Evolutionary conservation across 1,139 yeast species (phyloP).

Genomic region (Protomyces inouyei): DNA sequence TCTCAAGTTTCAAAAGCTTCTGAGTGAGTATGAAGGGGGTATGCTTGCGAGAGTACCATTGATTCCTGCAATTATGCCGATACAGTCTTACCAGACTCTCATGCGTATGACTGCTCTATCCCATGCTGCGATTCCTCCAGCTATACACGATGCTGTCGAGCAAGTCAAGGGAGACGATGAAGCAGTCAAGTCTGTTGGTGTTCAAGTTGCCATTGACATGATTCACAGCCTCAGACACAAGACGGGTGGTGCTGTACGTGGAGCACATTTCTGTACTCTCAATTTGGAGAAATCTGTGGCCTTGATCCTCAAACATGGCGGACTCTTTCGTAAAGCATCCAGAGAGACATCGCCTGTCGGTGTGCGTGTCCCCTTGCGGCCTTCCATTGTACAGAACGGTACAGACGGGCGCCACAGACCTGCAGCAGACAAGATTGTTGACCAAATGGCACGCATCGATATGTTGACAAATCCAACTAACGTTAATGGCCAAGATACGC

Average conservation of each 20-base stretch:
- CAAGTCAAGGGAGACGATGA: constrained; percentile 72
- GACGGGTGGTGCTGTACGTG: constrained; percentile 55
- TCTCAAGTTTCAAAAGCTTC: constrained; percentile 47
- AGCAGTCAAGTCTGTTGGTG: constrained; percentile 77
- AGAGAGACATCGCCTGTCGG: constrained; percentile 17
- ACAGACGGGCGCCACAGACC: not conserved
- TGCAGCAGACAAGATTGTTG: not conserved
- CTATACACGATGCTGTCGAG: constrained; percentile 50
- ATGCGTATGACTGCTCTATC: constrained; percentile 84
- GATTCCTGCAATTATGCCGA: constrained; percentile 95
- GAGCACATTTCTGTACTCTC: constrained; percentile 85
- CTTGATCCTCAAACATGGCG: constrained; percentile 63
- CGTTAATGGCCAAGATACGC: not conserved
- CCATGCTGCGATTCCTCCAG: constrained; percentile 76
- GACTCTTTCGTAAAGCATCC: constrained; percentile 20
- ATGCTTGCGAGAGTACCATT: constrained; percentile 52
- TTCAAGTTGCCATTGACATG: constrained; percentile 61
- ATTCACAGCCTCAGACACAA: constrained; percentile 52
- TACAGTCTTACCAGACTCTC: constrained; percentile 79
- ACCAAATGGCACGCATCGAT: not conserved
- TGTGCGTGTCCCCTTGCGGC: not conserved
- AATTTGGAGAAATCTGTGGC: constrained; percentile 90
- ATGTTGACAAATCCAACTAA: not conserved
- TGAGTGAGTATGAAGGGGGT: constrained; percentile 46
- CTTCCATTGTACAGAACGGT: not conserved